Base-by-base conservation (phyloP, 2,329 filamentous ascomycete species). In the Botrytis hyacinthi region DNA sequence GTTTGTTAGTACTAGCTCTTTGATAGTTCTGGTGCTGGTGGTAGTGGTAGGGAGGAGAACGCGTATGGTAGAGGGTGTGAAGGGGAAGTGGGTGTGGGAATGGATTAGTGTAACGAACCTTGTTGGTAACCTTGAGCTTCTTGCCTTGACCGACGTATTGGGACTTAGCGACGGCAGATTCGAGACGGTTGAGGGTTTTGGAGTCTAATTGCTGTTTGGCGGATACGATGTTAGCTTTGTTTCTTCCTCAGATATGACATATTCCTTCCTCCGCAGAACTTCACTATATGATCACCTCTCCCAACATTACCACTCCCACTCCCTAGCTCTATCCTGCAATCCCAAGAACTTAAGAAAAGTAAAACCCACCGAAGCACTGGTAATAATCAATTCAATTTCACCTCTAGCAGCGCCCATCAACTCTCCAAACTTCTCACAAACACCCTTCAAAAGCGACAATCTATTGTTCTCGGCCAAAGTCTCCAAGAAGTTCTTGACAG, bases 401-500 rank as follows among this genome's bases (percentile, higher is more conserved):
- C 96, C 96, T 79, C 90, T 91, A 79, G 94, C 87, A 78, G 96
- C 96, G 81, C 93, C 90, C 88, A 98, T 97, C 81, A 99, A 86
- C 82, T 91, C 88, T 78, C 82, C 87, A 81, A 98, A 99, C 89
- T 98, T 98, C 82, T 92, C 89, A 82, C 90, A 91, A 77, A 98
- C 92, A 79, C 91, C 91, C 84, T 91, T 88, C 76, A 99, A 88
- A 76, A 96, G 87, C 77, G 91, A 90, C 79, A 99, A 88, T 79
- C 96, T 90, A 90, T 99, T 99, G 91, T 99, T 97, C 87, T 96
- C 93, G 78, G 96, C 95, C 74, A 99, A 89, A 73, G 95, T 93
- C 73, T 87, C 82, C 80, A 99, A 89, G 87, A 99, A 95, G 89
- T 98, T 97, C 91, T 96, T 94, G 84, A 98, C 86, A 76, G 95